These are phyloP conservation scores for Rhynchospora breviuscula DNA, from an alignment of 176 grass and related monocot species.

Conservation along the genomic window DNA sequence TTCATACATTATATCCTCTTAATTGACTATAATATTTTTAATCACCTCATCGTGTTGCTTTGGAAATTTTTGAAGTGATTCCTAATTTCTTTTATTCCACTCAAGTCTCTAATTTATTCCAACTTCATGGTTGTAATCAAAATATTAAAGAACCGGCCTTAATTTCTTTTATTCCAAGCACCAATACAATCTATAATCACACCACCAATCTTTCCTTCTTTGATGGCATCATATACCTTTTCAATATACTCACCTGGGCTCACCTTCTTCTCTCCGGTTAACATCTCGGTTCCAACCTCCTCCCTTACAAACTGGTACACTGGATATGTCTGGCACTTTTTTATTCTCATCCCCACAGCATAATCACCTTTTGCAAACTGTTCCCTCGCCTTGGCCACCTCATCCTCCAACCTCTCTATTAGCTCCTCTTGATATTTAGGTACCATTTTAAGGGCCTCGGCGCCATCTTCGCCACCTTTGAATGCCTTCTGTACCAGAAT, in stretches of 20 bases:
- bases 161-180: conserved; percentile 41
- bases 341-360: conserved; percentile 40
- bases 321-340: conserved; percentile 59
- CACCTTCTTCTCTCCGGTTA: conserved; percentile 62
- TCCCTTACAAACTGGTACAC: conserved; percentile 64
- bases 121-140: too few relatives aligned
- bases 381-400: conserved; percentile 45
- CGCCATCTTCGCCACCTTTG: conserved; percentile 41
- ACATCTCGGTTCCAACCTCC: conserved; percentile 50
- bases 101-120: too few relatives aligned
- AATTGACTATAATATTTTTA: too few relatives aligned
- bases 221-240: conserved; percentile 74
- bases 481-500: conserved; percentile 67
- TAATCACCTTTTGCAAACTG: conserved; percentile 51
- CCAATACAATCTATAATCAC: conserved; percentile 57
- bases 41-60: too few relatives aligned
- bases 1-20: too few relatives aligned
- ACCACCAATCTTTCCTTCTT: conserved; percentile 54
- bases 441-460: conserved; percentile 60
- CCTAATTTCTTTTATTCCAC: too few relatives aligned
- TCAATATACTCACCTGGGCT: conserved; percentile 63
- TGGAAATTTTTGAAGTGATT: too few relatives aligned
- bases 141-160: too few relatives aligned
- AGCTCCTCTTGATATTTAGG: conserved; percentile 56
- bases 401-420: conserved; percentile 44